Conservation (phyloP, 495 filamentous ascomycete genomes). For the Aspergillus homomorphus region DNA sequence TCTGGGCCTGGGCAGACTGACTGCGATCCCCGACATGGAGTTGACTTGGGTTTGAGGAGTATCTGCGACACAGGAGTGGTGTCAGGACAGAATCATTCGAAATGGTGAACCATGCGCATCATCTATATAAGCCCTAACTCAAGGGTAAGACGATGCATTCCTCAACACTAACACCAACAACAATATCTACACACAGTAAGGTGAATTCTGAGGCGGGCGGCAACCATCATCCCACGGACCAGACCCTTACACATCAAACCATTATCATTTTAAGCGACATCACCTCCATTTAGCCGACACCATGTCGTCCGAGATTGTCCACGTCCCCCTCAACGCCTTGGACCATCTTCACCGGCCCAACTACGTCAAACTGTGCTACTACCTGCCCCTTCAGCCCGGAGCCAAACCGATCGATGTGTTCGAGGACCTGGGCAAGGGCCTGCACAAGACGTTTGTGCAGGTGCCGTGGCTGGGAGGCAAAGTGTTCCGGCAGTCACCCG, state of each 20-base stretch:
- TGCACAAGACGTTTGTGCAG: too few species aligned
- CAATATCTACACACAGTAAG: background rate
- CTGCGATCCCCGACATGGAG: background rate
- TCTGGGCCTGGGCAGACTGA: background rate
- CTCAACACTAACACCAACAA: background rate
- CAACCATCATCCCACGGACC: background rate
- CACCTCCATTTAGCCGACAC: background rate
- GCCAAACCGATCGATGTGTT: too few species aligned
- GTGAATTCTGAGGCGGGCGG: background rate
- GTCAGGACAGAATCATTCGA: background rate
- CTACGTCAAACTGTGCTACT: too few species aligned
- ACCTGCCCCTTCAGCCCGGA: too few species aligned
- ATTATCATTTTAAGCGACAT: background rate
- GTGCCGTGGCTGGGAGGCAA: too few species aligned
- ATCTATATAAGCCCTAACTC: background rate
- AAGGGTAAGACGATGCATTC: background rate
- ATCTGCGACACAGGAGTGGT: background rate
- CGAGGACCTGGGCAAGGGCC: too few species aligned
- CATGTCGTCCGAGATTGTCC: background rate
- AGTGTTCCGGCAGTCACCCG: too few species aligned
- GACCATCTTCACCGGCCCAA: background rate
- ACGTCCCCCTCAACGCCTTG: background rate
- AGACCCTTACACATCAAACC: too few species aligned
- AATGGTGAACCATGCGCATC: background rate
- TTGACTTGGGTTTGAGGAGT: background rate